Evolutionary conservation across 2,329 filamentous ascomycete genomes (phyloP), one percentile per base, ranked within the genome.

Genomic region (Nothomitra cinnamomea): DNA sequence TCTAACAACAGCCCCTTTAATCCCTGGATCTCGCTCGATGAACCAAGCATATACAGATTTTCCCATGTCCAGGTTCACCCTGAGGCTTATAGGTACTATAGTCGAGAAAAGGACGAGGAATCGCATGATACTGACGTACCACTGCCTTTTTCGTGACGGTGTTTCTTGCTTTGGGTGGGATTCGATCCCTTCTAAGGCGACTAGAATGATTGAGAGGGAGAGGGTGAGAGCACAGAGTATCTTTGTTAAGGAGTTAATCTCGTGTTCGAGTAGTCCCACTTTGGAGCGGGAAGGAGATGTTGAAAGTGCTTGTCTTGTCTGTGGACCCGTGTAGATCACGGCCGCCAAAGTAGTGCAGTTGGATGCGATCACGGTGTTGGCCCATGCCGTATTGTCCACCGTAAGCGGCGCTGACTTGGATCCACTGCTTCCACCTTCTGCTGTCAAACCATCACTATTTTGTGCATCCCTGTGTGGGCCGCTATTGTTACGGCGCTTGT

Each of bases 21-120:
- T 98, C 19, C 85, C 90, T 40, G 83, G 75, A 62, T 98, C 92
- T 50, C 83, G 77, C 64, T 98, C 88, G 55, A 98, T 98, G 63
- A 95, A 95, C 70, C 84, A 86, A 7, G 89, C 94, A 67, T 95
- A 98, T 1, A 92, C 87, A 54, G 86, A 90, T 69, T 98, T 98
- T 40, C 90, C 94, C 78, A 98, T 83, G 64, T 98, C 92, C 17
- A 98, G 74, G 64, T 98, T 98, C 60, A 98, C 92, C 51, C 92
- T 84, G 60, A 98, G 73, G 69, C 88, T 94, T 67, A 98, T 95
- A 1, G 92, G 92, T 24, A 98, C 94, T 62, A 98, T 98, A 0
- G 90, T 96, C n/a, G 90, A 96, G 72, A 98, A 98, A 1, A 98
- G 74, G 56, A 98, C 94, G 58, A 98, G 71, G 65, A 96, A 98